Conservation (phyloP, 2,329 filamentous ascomycete genomes). For the Calonectria montana region DNA sequence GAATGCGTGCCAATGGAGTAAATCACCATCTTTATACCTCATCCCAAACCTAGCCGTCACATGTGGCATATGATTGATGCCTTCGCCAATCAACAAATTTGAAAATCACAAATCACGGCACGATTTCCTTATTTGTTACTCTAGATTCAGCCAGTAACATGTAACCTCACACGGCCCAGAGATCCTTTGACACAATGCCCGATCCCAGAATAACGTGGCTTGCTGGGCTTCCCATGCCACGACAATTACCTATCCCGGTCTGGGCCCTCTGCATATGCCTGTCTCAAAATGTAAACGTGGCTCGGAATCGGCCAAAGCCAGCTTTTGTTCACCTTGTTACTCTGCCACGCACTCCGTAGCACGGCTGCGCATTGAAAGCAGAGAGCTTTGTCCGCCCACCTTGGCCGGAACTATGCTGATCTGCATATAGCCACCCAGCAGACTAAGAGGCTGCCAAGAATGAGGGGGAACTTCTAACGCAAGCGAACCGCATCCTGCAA, state of each 20-base stretch:
- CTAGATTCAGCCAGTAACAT: not conserved
- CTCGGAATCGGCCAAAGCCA: not conserved
- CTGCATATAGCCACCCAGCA: not conserved
- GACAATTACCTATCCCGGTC: not conserved
- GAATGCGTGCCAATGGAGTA: too few species aligned
- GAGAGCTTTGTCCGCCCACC: not conserved
- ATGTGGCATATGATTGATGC: not conserved
- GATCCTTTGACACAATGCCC: not conserved
- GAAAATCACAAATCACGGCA: not conserved
- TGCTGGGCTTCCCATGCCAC: not conserved
- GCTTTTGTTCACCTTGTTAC: not conserved
- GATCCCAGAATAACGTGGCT: not conserved
- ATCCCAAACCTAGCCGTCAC: not conserved
- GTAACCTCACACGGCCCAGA: not conserved
- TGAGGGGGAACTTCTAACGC: not conserved
- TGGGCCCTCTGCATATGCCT: not conserved
- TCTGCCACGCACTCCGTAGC: not conserved
- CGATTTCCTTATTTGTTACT: not conserved
- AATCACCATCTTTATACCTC: not conserved
- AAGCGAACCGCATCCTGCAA: not conserved
- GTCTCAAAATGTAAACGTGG: not conserved
- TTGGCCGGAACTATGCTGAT: not conserved
- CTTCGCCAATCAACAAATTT: not conserved
- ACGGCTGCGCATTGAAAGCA: not conserved
- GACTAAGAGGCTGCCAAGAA: not conserved